These are phyloP conservation scores for Volvox reticuliferus DNA, from an alignment of 139 green algal genomes.

Conservation along the genomic window DNA sequence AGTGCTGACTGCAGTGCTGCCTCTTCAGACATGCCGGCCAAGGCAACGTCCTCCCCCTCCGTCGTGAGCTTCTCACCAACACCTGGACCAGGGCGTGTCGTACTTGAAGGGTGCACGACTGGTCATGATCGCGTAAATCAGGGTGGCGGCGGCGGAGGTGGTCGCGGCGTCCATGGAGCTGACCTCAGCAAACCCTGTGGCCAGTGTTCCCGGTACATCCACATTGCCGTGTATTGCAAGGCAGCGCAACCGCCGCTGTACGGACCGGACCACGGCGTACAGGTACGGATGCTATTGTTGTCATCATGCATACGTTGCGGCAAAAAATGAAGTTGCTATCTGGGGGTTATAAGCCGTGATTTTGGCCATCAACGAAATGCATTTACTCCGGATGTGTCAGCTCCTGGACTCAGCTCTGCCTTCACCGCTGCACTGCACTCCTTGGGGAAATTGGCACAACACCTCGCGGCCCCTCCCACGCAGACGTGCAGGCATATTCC, in stretches of 20 bases:
- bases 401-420: neutral
- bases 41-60: neutral
- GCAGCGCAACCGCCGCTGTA: neutral
- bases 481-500: too few relatives aligned
- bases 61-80: neutral
- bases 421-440: neutral
- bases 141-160: neutral
- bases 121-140: neutral
- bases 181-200: neutral
- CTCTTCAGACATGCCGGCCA: too few relatives aligned
- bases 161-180: neutral
- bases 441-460: neutral
- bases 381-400: neutral
- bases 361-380: neutral
- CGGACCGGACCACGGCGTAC: constrained; percentile 6
- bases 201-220: neutral
- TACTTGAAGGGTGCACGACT: neutral
- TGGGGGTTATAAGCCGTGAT: neutral
- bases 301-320: neutral
- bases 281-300: constrained; percentile 13
- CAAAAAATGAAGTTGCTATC: too few relatives aligned
- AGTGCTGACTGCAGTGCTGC: too few relatives aligned
- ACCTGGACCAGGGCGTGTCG: neutral
- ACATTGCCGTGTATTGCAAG: constrained; percentile 24
- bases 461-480: too few relatives aligned